Percentiles rank a stretch among this genome's conserved stretches.
Evolutionary conservation across 345 rosid genomes (phyloP).

Genomic region (Dovyalis caffra): DNA sequence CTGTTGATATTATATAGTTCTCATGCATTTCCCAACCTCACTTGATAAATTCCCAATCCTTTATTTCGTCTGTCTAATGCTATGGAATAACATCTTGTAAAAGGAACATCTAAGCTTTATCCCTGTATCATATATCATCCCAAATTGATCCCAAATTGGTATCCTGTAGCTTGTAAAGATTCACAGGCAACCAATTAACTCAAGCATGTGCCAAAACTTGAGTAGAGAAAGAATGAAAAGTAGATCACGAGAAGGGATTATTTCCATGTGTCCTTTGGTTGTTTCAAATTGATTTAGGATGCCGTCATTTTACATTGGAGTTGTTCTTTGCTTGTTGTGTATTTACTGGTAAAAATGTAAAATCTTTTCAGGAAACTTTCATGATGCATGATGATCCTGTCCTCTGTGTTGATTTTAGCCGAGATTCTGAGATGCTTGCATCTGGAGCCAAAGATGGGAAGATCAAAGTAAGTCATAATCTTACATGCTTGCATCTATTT

Average conservation of each 20-base stretch:
- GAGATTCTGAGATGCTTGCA: constrained; percentile 96
- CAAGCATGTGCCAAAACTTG: not conserved
- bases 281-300: not conserved
- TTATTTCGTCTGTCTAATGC: not conserved
- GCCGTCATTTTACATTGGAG: not conserved
- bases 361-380: constrained; percentile 77
- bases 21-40: not conserved
- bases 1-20: not conserved
- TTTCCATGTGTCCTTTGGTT: not conserved
- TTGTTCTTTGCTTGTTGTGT: constrained; percentile 13
- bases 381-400: constrained; percentile 99
- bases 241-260: not conserved
- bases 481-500: constrained; percentile 9
- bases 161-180: not conserved
- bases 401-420: constrained; percentile 94
- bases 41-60: not conserved
- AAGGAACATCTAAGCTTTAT: not conserved
- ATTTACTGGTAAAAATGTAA: constrained; percentile 1
- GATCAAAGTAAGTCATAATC: constrained; percentile 63
- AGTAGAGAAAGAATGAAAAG: not conserved
- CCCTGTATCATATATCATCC: not conserved
- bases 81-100: not conserved
- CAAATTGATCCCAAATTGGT: not conserved
- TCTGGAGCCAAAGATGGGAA: constrained; percentile 97
- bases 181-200: not conserved